These are phyloP conservation scores for Eucalyptus regnans DNA, from an alignment of 345 rosid species.

Conservation along the genomic window DNA sequence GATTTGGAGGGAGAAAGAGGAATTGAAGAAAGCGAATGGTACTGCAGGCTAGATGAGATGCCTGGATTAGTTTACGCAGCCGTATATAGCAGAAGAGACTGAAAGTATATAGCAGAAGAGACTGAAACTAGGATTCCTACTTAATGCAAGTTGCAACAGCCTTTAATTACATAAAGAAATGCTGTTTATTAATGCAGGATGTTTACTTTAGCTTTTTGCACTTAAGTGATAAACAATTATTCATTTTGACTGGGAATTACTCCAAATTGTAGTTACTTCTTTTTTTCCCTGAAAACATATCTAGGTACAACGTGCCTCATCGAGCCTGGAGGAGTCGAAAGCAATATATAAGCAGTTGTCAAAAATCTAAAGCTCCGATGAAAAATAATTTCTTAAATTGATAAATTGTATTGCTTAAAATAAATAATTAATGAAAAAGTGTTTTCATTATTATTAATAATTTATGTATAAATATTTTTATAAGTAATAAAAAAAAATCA, in stretches of 20 bases:
- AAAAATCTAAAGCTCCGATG: neutral
- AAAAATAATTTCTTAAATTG: rapidly evolving
- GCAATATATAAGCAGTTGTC: neutral
- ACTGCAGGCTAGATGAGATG: neutral
- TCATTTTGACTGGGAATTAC: neutral
- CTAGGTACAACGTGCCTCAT: neutral
- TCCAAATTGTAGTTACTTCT: neutral
- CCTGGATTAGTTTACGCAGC: neutral
- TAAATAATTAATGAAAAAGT: neutral
- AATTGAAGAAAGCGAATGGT: neutral
- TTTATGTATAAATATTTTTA: rapidly evolving
- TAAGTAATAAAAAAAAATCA: no score
- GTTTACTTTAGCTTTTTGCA: neutral
- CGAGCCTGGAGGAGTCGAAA: neutral
- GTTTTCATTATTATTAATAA: rapidly evolving
- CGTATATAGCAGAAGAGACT: no score
- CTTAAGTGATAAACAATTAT: neutral
- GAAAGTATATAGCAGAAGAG: neutral
- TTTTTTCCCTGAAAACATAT: neutral
- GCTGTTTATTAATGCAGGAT: neutral
- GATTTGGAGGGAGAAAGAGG: conserved; percentile 67
- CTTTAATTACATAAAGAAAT: neutral
- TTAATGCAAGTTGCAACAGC: neutral
- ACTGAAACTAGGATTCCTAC: neutral
- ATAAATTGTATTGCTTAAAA: rapidly evolving